A percentile compares a stretch with the other conserved stretches of the same genome.
phyloP scores from a whole-genome alignment of 2,329 filamentous ascomycete genomes.

The Cercospora sesami region DNA sequence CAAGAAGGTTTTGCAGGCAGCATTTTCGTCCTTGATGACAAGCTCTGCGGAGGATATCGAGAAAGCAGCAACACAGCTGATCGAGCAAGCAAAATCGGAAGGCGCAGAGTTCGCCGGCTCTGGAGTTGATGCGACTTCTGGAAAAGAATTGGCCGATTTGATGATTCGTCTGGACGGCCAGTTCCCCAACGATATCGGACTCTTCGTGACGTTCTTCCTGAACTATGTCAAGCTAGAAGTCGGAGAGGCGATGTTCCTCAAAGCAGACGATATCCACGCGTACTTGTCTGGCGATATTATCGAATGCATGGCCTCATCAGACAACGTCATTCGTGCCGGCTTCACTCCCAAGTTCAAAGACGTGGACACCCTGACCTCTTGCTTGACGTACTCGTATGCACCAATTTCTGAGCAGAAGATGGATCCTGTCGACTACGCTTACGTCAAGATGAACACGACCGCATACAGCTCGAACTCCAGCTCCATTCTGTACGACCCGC shows the following conservation, averaged over 20 bases:
- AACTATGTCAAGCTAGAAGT: constrained; percentile 87
- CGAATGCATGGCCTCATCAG: constrained; percentile 98
- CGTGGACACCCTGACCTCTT: constrained; percentile 79
- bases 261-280: constrained; percentile 95
- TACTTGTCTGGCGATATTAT: constrained; percentile 93
- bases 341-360: constrained; percentile 99
- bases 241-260: constrained; percentile 93
- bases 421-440: constrained; percentile 79
- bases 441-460: constrained; percentile 74
- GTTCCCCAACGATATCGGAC: constrained; percentile 85
- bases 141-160: constrained; percentile 72
- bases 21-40: constrained; percentile 80
- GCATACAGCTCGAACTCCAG: constrained; percentile 77
- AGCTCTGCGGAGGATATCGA: constrained; percentile 67
- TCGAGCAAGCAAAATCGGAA: constrained; percentile 68
- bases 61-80: constrained; percentile 65
- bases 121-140: constrained; percentile 66
- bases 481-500: constrained; percentile 81
- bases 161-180: constrained; percentile 75
- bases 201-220: constrained; percentile 95
- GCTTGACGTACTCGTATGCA: constrained; percentile 94
- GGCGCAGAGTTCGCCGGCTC: constrained; percentile 72
- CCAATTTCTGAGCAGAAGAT: constrained; percentile 96
- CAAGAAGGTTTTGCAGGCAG: constrained; percentile 73
- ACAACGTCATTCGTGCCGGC: constrained; percentile 95